These are phyloP conservation scores for Chlorophyllum brunneum DNA, from an alignment of 768 basidiomycete genomes.

Conservation along the genomic window DNA sequence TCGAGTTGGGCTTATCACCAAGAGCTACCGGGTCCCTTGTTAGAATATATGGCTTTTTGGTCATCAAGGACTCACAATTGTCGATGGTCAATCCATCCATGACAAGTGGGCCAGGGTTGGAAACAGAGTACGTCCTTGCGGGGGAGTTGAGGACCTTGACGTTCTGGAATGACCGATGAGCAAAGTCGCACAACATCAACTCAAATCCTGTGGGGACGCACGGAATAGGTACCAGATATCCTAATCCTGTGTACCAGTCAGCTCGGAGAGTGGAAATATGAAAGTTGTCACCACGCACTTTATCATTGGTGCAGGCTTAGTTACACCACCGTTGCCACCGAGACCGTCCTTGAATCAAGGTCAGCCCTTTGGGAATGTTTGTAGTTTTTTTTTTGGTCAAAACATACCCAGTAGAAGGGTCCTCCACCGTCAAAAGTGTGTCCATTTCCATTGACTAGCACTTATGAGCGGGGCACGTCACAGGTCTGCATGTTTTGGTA, in stretches of 20 bases:
- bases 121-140: slow-evolving; percentile 33
- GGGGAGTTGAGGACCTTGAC: slow-evolving; percentile 40
- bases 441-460: slow-evolving; percentile 36
- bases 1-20: slow-evolving; percentile 47
- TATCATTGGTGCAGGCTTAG: slow-evolving; percentile 42
- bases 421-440: slow-evolving; percentile 40
- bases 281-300: slow-evolving; percentile 23
- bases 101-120: slow-evolving; percentile 33
- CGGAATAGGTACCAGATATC: slow-evolving; percentile 33
- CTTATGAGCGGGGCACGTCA: neutral
- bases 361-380: no score
- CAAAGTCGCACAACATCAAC: slow-evolving; percentile 21
- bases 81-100: slow-evolving; percentile 50
- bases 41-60: neutral
- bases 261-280: neutral
- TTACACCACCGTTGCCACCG: slow-evolving; percentile 33
- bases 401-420: slow-evolving; percentile 38
- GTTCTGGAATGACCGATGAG: slow-evolving; percentile 26
- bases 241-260: slow-evolving; percentile 25
- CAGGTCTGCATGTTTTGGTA: no score
- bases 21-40: slow-evolving; percentile 30
- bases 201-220: slow-evolving; percentile 20
- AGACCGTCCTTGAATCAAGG: slow-evolving; percentile 31
- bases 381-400: neutral
- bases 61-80: slow-evolving; percentile 38